Evolutionary conservation across 345 rosid species (phyloP), one percentile per base, ranked within the genome.

Genomic region (Anastatica hierochuntica): DNA sequence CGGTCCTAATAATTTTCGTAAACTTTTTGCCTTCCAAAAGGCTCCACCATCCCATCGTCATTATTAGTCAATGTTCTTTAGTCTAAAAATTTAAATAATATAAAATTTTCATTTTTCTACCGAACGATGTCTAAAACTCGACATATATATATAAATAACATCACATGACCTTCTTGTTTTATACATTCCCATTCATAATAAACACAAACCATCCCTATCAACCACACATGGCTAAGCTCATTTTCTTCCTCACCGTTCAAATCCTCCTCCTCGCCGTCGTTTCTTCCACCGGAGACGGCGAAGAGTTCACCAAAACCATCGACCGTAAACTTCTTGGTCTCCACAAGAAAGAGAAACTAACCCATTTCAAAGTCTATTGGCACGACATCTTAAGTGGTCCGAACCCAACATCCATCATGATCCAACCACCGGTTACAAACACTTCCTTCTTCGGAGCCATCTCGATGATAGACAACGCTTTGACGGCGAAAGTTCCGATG

Each of bases 351-450:
- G 73, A 80, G 63, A 83, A 78, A 72, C 69, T 78, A 8, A 76
- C 70, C 53, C 84, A 78, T 62, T 71, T 80, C 34, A 46, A 49
- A 10, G 26, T 80, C 6, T 80, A 73, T 39, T 83, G 80, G 82
- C 94, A 84, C 37, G 88, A 84, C 71, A 58, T 70, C 19, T 7
- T 31, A 6, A 62, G 66, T 8, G 47, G 27, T 20, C 27, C 4
- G 4, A 62, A 76, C 58, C 74, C 78, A 4, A 69, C 70, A 4
- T 68, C 78, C 17, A 50, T 77, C 13, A 12, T 21, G n/a, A 69
- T 76, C 2, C 69, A 72, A 14, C 38, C 5, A 2, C 47, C 78
- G 1, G 56, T 73, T 1, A 8, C 15, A 21, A 80, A 72, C 58
- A 40, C 58, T 6, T 14, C 65, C 1, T 10, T 14, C 2, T 81